A percentile compares a stretch with the other conserved stretches of the same genome.
These are phyloP conservation scores for Pichia sp. DNA, from an alignment of 1,139 yeast species.

Conservation along the genomic window DNA sequence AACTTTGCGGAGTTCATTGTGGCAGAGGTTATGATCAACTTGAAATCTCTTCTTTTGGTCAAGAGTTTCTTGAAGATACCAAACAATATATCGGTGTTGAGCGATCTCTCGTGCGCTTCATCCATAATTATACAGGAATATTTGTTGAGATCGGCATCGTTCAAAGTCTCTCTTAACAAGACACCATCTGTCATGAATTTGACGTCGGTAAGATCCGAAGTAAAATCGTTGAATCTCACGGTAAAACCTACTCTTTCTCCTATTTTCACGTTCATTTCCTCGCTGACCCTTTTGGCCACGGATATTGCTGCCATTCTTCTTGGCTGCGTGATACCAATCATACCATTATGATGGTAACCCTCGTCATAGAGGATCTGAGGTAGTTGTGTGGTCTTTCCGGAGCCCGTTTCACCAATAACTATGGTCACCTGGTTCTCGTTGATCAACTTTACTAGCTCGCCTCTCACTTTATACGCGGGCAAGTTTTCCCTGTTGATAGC, in stretches of 20 bases:
- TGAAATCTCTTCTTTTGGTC: constrained; percentile 62
- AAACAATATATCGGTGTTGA: constrained; percentile 78
- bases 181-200: constrained; percentile 96
- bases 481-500: constrained; percentile 31
- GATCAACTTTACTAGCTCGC: constrained; percentile 56
- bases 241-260: constrained; percentile 86
- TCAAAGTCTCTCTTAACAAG: constrained; percentile 67
- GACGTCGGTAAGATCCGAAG: constrained; percentile 57
- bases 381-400: constrained; percentile 94
- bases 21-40: constrained; percentile 85
- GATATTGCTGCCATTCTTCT: constrained; percentile 95
- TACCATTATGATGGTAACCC: constrained; percentile 55
- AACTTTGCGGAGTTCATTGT: constrained; percentile 88
- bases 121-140: constrained; percentile 90
- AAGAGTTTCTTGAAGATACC: constrained; percentile 71
- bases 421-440: constrained; percentile 80
- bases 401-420: constrained; percentile 93
- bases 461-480: constrained; percentile 73
- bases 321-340: constrained; percentile 92
- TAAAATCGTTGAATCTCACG: constrained; percentile 81
- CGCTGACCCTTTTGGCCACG: constrained; percentile 85
- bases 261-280: constrained; percentile 66
- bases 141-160: constrained; percentile 60
- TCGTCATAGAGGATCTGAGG: constrained; percentile 81
- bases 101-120: constrained; percentile 92